Evolutionary conservation across 2,329 filamentous ascomycete genomes (phyloP).

Genomic region (Geosmithia putterillii): DNA sequence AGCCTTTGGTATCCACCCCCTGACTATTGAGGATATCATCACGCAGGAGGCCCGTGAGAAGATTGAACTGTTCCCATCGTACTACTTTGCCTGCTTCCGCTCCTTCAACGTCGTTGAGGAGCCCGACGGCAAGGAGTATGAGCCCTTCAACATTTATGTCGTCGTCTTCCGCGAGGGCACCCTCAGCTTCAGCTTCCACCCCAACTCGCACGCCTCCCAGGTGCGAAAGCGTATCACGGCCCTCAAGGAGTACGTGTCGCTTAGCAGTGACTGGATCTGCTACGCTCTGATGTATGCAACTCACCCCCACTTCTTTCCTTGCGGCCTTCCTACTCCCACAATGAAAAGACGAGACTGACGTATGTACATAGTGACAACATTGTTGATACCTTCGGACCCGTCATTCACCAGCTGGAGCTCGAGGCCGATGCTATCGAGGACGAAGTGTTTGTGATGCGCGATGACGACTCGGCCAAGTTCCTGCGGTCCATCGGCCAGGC

Average conservation of each 20-base stretch:
- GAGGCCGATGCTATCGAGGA: constrained; percentile 93
- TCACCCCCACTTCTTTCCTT: too few species aligned
- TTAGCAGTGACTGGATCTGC: constrained; percentile 97
- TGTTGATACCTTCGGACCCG: constrained; percentile 86
- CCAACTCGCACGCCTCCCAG: constrained; percentile 75
- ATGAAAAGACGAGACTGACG: background rate
- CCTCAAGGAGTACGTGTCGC: constrained; percentile 85
- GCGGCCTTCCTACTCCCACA: background rate
- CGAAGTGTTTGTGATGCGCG: constrained; percentile 81
- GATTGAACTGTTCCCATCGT: constrained; percentile 92
- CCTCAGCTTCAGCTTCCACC: constrained; percentile 84
- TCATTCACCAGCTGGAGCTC: constrained; percentile 74
- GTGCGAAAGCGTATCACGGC: constrained; percentile 87
- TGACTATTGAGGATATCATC: constrained; percentile 92
- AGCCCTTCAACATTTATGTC: constrained; percentile 93
- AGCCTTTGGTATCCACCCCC: constrained; percentile 87
- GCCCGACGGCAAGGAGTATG: constrained; percentile 69
- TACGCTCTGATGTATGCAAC: constrained; percentile 94
- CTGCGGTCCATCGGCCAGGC: constrained; percentile 79
- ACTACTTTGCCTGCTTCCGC: constrained; percentile 96
- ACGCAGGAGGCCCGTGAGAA: constrained; percentile 96
- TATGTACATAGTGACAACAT: constrained; percentile 64
- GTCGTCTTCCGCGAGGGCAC: constrained; percentile 94
- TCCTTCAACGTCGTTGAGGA: constrained; percentile 77
- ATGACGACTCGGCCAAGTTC: constrained; percentile 80